Percentiles rank a stretch among this genome's conserved stretches.
Evolutionary conservation across 305 asterid genomes (phyloP).

Genomic region (Fraxinus dipetala): DNA sequence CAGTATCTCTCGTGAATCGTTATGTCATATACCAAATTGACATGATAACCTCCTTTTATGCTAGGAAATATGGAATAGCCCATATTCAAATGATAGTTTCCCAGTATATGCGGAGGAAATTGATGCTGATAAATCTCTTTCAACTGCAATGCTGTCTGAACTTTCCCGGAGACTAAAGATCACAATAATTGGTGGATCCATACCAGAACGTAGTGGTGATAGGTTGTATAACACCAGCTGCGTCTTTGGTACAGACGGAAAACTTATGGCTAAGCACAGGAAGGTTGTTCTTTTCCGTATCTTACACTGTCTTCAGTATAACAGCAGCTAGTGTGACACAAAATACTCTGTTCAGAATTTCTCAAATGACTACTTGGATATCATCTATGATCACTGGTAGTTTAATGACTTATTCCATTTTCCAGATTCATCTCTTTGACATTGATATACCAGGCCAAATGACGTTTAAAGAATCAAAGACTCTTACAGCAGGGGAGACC

Average conservation of each 20-base stretch:
- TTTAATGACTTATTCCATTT: constrained; percentile 19
- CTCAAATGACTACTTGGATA: constrained; percentile 2
- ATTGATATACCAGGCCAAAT: constrained; percentile 84
- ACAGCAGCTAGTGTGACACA: not conserved
- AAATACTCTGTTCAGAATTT: constrained; percentile 10
- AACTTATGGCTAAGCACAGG: constrained; percentile 72
- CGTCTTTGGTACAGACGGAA: constrained; percentile 70
- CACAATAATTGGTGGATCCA: constrained; percentile 85
- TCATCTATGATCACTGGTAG: constrained; percentile 16
- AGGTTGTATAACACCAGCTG: constrained; percentile 74
- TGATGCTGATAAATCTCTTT: constrained; percentile 73
- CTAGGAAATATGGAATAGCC: constrained; percentile 91
- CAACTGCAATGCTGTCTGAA: constrained; percentile 77
- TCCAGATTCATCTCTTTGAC: constrained; percentile 86
- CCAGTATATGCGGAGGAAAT: constrained; percentile 85
- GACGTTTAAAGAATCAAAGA: constrained; percentile 74
- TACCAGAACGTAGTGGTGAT: constrained; percentile 71
- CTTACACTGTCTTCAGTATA: not conserved
- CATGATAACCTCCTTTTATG: constrained; percentile 15
- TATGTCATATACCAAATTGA: constrained; percentile 3
- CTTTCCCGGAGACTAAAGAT: constrained; percentile 55
- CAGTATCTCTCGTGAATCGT: not conserved
- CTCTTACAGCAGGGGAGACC: constrained; percentile 82
- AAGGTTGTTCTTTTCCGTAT: constrained; percentile 43
- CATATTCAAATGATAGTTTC: constrained; percentile 78